Evolutionary conservation across 306 rosid genomes (phyloP).

Genomic region (Casuarina glauca): DNA sequence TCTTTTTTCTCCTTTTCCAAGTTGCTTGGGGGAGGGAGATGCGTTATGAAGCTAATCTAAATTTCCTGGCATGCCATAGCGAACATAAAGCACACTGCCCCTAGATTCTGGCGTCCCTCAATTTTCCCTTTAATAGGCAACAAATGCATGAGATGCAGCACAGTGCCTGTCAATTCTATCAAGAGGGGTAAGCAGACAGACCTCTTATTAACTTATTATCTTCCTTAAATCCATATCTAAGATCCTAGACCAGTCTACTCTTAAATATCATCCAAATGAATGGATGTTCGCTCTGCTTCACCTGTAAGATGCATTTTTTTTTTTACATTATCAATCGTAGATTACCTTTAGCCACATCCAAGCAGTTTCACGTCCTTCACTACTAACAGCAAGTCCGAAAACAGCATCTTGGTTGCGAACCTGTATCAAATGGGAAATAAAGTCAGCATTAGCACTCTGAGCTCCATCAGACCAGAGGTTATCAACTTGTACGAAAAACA

Average conservation of each 20-base stretch:
- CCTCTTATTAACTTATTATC: not conserved
- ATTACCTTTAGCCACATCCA: constrained; percentile 90
- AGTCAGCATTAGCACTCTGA: constrained; percentile 28
- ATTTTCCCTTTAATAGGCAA: not conserved
- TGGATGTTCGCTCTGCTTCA: not conserved
- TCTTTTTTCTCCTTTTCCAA: not conserved
- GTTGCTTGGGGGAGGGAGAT: no score
- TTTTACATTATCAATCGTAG: constrained; percentile 16
- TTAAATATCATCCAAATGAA: not conserved
- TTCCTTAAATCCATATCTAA: not conserved
- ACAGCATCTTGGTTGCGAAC: constrained; percentile 90
- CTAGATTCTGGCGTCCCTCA: not conserved
- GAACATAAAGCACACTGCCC: not conserved
- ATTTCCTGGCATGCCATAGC: not conserved
- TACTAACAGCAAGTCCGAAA: constrained; percentile 57
- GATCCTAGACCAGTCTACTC: not conserved
- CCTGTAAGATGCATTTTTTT: not conserved
- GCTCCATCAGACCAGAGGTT: constrained; percentile 18
- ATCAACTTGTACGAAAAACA: constrained; percentile 4
- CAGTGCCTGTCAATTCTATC: not conserved
- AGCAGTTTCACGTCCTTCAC: constrained; percentile 76
- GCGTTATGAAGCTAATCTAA: not conserved
- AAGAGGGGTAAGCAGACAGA: not conserved
- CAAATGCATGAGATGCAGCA: constrained; percentile 1
- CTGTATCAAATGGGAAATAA: constrained; percentile 32